Evolutionary conservation across 805 yeast genomes (phyloP), one percentile per base, ranked within the genome.

Genomic region (Yamadazyma laniorum): DNA sequence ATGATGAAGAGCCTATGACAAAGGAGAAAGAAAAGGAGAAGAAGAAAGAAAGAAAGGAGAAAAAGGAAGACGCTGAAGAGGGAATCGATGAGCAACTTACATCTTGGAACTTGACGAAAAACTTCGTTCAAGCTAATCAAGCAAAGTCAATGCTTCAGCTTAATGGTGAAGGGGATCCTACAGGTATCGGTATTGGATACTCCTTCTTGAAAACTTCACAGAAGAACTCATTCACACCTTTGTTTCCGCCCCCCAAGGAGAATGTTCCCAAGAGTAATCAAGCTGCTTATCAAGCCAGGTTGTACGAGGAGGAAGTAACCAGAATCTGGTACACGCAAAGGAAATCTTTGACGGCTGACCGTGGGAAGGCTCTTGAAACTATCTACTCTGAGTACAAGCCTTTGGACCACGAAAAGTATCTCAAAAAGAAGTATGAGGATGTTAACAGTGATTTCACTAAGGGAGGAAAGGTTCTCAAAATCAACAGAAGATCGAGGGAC

Each of bases 111-210:
- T 72, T 83, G n/a, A 81, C 96, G 0, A 74, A 88, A 44, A 93
- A 93, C 59, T 93, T 93, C 55, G 79, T 90, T 38, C 86, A 81
- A 58, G 93, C 98, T 2, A 89, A 95, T 17, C 98, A 90, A 56
- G 95, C 96, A 39, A 90, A 95, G 53, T 95, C 97, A 0, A 93
- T 93, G 97, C 72, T 93, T 29, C 96, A 89, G 55, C 76, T 93
- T 18, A 87, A 87, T 55, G 96, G 96, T 11, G 90, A 82, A 37
- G 98, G 98, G 34, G 98, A 93, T 58, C 95, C 96, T 1, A 80
- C 95, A 0, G 95, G 95, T 17, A 79, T 85, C 46, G 93, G 95
- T 2, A 85, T 87, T 47, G 95, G 91, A 0, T 85, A 85, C 48
- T 87, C 96, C 7, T 85, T 91, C 48, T 70, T 90, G 50, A 76